Conservation (phyloP, 176 grass and related monocot species). For the Triticum dicoccoides region DNA sequence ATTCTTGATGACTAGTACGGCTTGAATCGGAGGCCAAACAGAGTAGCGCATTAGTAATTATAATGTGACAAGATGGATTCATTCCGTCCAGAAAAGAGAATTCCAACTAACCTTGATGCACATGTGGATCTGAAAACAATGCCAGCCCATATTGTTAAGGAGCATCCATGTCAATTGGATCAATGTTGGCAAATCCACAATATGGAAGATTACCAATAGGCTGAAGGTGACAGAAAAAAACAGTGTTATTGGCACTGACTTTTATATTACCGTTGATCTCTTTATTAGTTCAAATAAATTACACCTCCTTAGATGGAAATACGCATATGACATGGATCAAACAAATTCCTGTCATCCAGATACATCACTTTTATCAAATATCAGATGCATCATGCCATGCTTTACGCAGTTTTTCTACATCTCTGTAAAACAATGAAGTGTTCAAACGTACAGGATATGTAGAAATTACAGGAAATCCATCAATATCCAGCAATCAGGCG, state of each 20-base stretch:
- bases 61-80: not conserved
- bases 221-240: constrained; percentile 5
- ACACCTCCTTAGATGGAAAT: constrained; percentile 87
- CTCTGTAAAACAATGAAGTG: too few relatives aligned
- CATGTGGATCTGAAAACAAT: constrained; percentile 96
- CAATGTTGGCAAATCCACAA: constrained; percentile 62
- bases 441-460: too few relatives aligned
- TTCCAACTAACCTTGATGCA: constrained; percentile 78
- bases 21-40: not conserved
- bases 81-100: constrained; percentile 4
- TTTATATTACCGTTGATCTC: constrained; percentile 66
- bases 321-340: not conserved
- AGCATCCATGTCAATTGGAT: constrained; percentile 95
- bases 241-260: not conserved
- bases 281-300: constrained; percentile 92
- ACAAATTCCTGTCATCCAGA: too few relatives aligned
- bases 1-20: too few relatives aligned
- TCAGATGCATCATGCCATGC: too few relatives aligned
- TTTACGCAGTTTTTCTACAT: too few relatives aligned
- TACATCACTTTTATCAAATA: too few relatives aligned
- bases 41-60: not conserved
- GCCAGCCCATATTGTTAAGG: constrained; percentile 88
- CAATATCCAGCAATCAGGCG: too few relatives aligned
- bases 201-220: constrained; percentile 33
- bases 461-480: too few relatives aligned